Evolutionary conservation across 83 land plant genomes (phyloP).

Genomic region (Isoetes engelmannii): DNA sequence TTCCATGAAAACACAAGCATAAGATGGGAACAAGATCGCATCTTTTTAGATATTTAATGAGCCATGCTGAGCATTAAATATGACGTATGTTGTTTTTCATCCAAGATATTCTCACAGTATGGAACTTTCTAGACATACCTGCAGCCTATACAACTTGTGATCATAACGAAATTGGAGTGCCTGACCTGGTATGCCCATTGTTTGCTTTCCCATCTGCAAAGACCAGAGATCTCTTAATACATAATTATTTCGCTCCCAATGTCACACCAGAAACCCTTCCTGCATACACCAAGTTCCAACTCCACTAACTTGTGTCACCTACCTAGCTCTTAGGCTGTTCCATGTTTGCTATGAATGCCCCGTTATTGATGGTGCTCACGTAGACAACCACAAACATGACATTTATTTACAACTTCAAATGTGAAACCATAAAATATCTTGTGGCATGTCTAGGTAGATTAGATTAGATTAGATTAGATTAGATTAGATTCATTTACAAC

Average conservation of each 20-base stretch:
- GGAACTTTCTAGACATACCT: slow-evolving; percentile 33
- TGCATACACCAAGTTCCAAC: too few species aligned
- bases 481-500: background rate
- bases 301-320: too few species aligned
- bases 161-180: slow-evolving; percentile 65
- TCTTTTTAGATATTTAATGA: too few species aligned
- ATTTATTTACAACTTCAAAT: background rate
- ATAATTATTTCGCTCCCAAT: background rate
- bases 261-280: background rate
- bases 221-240: background rate
- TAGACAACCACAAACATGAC: background rate
- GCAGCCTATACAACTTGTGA: slow-evolving; percentile 83
- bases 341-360: background rate
- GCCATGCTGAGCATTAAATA: too few species aligned
- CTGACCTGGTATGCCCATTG: slow-evolving; percentile 89
- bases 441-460: background rate
- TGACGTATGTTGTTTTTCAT: too few species aligned
- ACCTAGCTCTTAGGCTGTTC: background rate
- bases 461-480: too few species aligned
- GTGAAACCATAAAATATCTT: background rate
- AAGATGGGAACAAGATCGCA: too few species aligned
- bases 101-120: too few species aligned
- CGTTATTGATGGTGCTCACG: background rate
- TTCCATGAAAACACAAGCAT: too few species aligned
- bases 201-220: slow-evolving; percentile 95